These are phyloP conservation scores for Hamigera avellanea DNA, from an alignment of 495 filamentous ascomycete genomes.

Conservation along the genomic window DNA sequence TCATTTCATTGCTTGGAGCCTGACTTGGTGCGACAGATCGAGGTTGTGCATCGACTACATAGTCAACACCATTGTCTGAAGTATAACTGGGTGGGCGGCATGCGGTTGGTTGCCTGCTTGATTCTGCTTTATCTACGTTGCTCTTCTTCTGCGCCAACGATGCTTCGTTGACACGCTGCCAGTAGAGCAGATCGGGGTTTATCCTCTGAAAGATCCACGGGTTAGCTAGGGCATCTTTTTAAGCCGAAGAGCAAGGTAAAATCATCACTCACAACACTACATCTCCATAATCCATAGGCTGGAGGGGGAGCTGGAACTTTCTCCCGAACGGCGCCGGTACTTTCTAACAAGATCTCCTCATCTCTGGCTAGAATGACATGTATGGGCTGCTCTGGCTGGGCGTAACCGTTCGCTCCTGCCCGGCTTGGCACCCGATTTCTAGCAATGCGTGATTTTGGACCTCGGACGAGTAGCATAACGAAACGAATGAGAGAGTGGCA, in stretches of 20 bases:
- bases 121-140: conserved; percentile 5
- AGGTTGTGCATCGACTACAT: conserved; percentile 51
- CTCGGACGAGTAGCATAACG: conserved; percentile 46
- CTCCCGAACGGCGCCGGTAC: conserved; percentile 8
- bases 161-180: conserved; percentile 49
- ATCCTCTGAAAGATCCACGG: conserved; percentile 40
- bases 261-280: conserved; percentile 57
- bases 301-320: conserved; percentile 53
- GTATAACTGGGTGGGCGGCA: conserved; percentile 56
- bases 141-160: conserved; percentile 10
- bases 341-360: conserved; percentile 38
- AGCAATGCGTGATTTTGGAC: conserved; percentile 15
- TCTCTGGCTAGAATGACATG: conserved; percentile 49
- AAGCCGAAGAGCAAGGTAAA: neutral
- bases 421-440: conserved; percentile 16
- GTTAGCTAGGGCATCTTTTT: conserved; percentile 1
- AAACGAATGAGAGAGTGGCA: conserved; percentile 65
- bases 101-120: neutral
- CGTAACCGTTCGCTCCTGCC: conserved; percentile 43
- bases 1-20: neutral
- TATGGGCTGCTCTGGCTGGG: conserved; percentile 50
- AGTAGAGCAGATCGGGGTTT: conserved; percentile 70
- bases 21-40: conserved; percentile 35
- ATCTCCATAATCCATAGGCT: conserved; percentile 79
- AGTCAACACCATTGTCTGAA: conserved; percentile 59